phyloP scores from a whole-genome alignment of 306 rosid species.

The Mimosa bimucronata region DNA sequence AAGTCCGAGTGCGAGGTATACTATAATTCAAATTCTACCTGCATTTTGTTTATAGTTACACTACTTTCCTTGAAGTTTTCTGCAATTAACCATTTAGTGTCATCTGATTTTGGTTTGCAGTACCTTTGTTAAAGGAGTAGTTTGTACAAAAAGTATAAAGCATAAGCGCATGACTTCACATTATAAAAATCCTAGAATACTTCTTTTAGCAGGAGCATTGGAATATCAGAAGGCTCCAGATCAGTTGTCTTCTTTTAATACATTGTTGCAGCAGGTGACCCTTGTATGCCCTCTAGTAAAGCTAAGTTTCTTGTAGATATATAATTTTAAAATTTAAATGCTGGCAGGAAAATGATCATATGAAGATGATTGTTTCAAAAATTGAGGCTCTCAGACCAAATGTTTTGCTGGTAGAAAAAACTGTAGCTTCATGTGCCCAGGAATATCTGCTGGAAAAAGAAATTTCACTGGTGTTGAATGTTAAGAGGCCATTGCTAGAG shows the following conservation, averaged over 20 bases:
- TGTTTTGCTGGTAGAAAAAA: conserved; percentile 74
- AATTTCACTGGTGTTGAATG: conserved; percentile 72
- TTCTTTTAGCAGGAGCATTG: conserved; percentile 73
- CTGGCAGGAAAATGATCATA: conserved; percentile 69
- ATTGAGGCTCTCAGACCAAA: conserved; percentile 68
- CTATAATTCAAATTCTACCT: conserved; percentile 29
- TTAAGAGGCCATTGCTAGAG: conserved; percentile 64
- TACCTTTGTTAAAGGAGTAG: conserved; percentile 80
- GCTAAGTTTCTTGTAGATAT: background rate
- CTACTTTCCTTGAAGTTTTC: background rate
- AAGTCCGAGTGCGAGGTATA: conserved; percentile 82
- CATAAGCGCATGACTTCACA: conserved; percentile 99
- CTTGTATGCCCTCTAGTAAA: background rate
- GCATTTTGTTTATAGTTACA: background rate
- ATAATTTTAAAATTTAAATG: conserved; percentile 1
- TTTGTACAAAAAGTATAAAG: conserved; percentile 93
- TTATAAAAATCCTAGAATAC: conserved; percentile 80
- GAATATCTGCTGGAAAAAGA: conserved; percentile 62
- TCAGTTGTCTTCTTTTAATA: conserved; percentile 59
- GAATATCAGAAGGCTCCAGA: conserved; percentile 68
- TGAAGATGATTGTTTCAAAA: conserved; percentile 59
- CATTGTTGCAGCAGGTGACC: conserved; percentile 66
- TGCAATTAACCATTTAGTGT: conserved; percentile 21
- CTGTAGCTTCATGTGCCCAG: conserved; percentile 68
- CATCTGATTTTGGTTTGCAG: conserved; percentile 55